These are phyloP conservation scores for Gamsiella multidivaricata DNA, from an alignment of 192 early-diverging fungal genomes.

Conservation along the genomic window DNA sequence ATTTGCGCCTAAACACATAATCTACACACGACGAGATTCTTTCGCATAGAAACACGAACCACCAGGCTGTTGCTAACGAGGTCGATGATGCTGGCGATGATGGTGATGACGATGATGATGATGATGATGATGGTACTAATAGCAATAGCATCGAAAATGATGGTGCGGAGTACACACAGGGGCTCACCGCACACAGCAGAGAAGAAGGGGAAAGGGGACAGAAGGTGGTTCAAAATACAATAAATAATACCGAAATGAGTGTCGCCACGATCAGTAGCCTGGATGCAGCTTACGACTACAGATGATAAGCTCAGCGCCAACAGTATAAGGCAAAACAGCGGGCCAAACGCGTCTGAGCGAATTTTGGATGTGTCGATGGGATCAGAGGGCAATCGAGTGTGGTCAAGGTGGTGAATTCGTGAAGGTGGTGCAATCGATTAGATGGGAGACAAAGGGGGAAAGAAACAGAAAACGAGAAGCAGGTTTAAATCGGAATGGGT, in stretches of 20 bases:
- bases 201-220: not conserved
- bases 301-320: not conserved
- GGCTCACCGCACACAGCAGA: not conserved
- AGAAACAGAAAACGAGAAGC: not conserved
- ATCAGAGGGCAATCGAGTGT: slow-evolving; percentile 7
- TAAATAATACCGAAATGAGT: slow-evolving; percentile 9
- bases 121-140: not conserved
- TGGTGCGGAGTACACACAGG: not conserved
- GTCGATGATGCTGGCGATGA: not conserved
- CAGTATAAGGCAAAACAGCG: too few relatives aligned
- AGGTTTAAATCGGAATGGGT: slow-evolving; percentile 3
- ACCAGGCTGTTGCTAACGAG: too few relatives aligned
- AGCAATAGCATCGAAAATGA: not conserved
- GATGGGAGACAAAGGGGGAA: not conserved
- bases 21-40: too few relatives aligned
- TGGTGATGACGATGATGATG: not conserved
- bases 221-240: not conserved
- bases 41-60: too few relatives aligned
- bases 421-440: not conserved
- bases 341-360: not conserved
- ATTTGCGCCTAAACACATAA: too few relatives aligned
- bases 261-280: not conserved
- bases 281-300: not conserved
- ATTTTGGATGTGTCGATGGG: too few relatives aligned
- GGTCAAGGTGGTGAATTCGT: slow-evolving; percentile 10